phyloP scores from a whole-genome alignment of 805 yeast species.

The Millerozyma acaciae region DNA sequence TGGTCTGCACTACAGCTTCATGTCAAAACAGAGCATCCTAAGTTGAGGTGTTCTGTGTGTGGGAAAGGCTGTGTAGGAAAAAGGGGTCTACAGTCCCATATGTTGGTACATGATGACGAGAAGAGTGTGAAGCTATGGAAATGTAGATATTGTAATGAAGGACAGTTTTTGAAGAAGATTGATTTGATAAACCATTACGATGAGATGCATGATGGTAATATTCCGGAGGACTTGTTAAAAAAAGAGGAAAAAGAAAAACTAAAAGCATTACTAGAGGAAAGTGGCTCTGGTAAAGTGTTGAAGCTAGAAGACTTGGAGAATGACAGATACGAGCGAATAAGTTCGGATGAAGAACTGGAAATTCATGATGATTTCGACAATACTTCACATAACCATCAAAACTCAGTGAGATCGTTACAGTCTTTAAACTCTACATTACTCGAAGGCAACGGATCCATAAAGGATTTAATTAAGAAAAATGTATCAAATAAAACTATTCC shows the following conservation, averaged over 20 bases:
- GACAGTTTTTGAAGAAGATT: slow-evolving; percentile 51
- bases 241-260: slow-evolving; percentile 19
- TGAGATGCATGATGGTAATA: slow-evolving; percentile 40
- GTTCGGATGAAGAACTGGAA: slow-evolving; percentile 10
- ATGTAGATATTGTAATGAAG: slow-evolving; percentile 51
- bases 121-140: slow-evolving; percentile 59
- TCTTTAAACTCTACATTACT: slow-evolving; percentile 12
- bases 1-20: slow-evolving; percentile 76
- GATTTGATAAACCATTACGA: slow-evolving; percentile 57
- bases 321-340: slow-evolving; percentile 2
- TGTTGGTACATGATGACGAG: slow-evolving; percentile 58
- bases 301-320: slow-evolving; percentile 2
- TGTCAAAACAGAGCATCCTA: slow-evolving; percentile 68
- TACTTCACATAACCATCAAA: slow-evolving; percentile 11
- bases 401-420: slow-evolving; percentile 16
- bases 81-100: slow-evolving; percentile 66
- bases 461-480: slow-evolving; percentile 37
- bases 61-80: slow-evolving; percentile 71
- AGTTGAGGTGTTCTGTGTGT: slow-evolving; percentile 60
- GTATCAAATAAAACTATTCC: slow-evolving; percentile 28
- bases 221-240: slow-evolving; percentile 30
- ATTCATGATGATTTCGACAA: slow-evolving; percentile 5
- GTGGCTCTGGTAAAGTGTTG: slow-evolving; percentile 5
- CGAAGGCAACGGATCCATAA: slow-evolving; percentile 21
- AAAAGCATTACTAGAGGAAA: slow-evolving; percentile 17